Evolutionary conservation across 2,329 filamentous ascomycete species (phyloP).

Genomic region (Colletotrichum costaricense): DNA sequence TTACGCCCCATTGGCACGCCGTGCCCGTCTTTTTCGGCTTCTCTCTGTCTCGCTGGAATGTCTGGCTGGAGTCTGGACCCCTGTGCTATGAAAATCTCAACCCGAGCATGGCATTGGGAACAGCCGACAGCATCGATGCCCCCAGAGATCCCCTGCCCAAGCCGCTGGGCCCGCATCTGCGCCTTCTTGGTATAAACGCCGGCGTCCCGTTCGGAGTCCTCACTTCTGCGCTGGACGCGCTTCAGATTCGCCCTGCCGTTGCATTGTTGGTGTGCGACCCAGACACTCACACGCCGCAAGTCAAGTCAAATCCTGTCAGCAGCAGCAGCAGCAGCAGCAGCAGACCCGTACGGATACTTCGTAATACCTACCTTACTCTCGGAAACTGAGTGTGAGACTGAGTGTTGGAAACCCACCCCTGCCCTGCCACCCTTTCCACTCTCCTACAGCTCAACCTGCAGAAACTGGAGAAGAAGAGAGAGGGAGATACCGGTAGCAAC

Average conservation of each 20-base stretch:
- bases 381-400: neutral
- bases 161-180: constrained; percentile 24
- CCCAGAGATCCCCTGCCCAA: constrained; percentile 30
- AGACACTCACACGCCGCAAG: neutral
- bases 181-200: constrained; percentile 35
- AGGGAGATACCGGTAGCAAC: neutral
- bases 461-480: neutral
- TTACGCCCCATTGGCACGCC: neutral
- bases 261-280: constrained; percentile 20
- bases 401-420: constrained; percentile 20
- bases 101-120: neutral
- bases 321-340: neutral
- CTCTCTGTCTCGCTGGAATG: neutral
- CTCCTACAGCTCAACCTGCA: neutral
- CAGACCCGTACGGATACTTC: constrained; percentile 3
- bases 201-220: constrained; percentile 21
- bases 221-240: constrained; percentile 11
- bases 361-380: neutral
- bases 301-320: neutral
- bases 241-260: constrained; percentile 12
- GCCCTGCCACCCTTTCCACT: constrained; percentile 11
- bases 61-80: neutral
- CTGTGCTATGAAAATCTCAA: constrained; percentile 24
- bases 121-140: constrained; percentile 8
- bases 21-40: neutral